Conservation (phyloP, 805 yeast genomes). For the Kuraishia molischiana region DNA sequence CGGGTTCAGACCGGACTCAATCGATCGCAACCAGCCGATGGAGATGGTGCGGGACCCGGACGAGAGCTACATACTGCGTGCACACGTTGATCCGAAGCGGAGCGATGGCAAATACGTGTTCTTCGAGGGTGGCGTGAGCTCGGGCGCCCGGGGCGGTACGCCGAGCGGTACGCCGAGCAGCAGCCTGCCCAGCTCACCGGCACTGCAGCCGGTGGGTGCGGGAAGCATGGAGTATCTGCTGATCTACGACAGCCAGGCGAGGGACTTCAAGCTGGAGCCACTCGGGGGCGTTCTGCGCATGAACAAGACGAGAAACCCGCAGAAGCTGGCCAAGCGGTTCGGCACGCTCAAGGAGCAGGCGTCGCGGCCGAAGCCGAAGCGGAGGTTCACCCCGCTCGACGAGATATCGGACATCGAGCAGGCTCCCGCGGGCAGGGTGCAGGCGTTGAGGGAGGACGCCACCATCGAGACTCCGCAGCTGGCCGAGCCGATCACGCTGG, state of each 20-base stretch:
- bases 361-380: no score
- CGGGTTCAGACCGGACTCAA: conserved; percentile 22
- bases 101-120: conserved; percentile 10
- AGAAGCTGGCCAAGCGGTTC: conserved; percentile 6
- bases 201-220: neutral
- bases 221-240: conserved; percentile 13
- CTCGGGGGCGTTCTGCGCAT: conserved; percentile 17
- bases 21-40: conserved; percentile 15
- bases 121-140: conserved; percentile 16
- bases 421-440: no score
- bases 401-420: neutral
- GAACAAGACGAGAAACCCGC: conserved; percentile 21
- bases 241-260: conserved; percentile 15
- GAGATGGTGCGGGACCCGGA: conserved; percentile 11
- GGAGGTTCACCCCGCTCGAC: no score
- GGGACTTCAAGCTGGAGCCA: conserved; percentile 15
- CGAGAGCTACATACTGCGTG: conserved; percentile 12
- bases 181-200: neutral
- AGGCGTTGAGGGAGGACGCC: no score
- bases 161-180: neutral
- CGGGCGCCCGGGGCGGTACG: conserved; percentile 8
- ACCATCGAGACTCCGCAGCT: no score
- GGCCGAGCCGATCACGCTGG: no score
- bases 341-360: neutral
- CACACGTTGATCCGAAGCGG: conserved; percentile 14